These are phyloP conservation scores for Hansenula lynferdii DNA, from an alignment of 1,139 yeast genomes.

Conservation along the genomic window DNA sequence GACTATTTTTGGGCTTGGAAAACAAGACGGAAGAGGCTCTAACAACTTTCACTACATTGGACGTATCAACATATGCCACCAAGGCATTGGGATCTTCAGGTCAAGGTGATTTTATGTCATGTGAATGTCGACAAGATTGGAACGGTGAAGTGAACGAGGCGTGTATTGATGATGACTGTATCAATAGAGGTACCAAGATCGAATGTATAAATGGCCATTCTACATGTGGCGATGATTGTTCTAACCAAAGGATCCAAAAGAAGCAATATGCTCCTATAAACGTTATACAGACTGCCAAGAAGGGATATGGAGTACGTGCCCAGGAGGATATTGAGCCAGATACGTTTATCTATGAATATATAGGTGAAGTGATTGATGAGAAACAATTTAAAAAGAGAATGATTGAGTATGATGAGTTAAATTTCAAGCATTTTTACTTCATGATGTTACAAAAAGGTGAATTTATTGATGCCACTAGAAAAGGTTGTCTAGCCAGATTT, in stretches of 20 bases:
- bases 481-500: conserved; percentile 85
- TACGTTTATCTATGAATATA: conserved; percentile 80
- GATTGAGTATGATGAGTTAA: conserved; percentile 63
- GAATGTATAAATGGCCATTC: conserved; percentile 79
- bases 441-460: conserved; percentile 96
- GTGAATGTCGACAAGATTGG: conserved; percentile 61
- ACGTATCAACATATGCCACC: conserved; percentile 55
- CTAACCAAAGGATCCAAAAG: conserved; percentile 82
- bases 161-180: conserved; percentile 87
- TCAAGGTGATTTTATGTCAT: conserved; percentile 75
- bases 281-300: conserved; percentile 73
- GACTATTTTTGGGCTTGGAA: conserved; percentile 42
- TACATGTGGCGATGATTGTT: conserved; percentile 74
- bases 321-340: conserved; percentile 51
- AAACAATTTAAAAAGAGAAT: conserved; percentile 64
- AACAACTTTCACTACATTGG: conserved; percentile 48
- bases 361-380: conserved; percentile 91
- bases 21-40: conserved; percentile 73
- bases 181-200: conserved; percentile 84
- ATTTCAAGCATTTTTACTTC: conserved; percentile 86
- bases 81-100: conserved; percentile 64
- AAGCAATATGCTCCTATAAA: conserved; percentile 67
- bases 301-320: conserved; percentile 90
- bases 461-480: conserved; percentile 89
- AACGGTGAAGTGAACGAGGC: conserved; percentile 50